These are phyloP conservation scores for Wickerhamia fluorescens DNA, from an alignment of 805 yeast genomes.

Conservation along the genomic window DNA sequence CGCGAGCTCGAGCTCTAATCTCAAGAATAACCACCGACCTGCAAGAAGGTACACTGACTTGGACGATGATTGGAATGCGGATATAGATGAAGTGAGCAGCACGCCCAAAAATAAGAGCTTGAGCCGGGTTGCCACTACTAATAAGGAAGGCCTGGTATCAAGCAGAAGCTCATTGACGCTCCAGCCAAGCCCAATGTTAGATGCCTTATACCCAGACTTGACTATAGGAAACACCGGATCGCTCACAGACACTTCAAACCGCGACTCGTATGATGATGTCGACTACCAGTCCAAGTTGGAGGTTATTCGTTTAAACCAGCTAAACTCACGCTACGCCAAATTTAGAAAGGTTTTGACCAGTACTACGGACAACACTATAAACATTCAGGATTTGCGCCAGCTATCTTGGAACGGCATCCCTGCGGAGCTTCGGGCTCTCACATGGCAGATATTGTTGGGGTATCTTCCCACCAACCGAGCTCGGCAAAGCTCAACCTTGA, in stretches of 20 bases:
- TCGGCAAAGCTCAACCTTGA: constrained; percentile 62
- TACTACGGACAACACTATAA: constrained; percentile 48
- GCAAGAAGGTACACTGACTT: constrained; percentile 70
- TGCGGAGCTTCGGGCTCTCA: constrained; percentile 63
- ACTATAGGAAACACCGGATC: constrained; percentile 14
- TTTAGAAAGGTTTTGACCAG: constrained; percentile 56
- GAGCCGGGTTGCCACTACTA: no score
- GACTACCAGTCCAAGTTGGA: constrained; percentile 37
- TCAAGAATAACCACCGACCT: no score
- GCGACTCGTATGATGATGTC: constrained; percentile 36
- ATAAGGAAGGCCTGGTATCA: no score
- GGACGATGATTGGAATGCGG: constrained; percentile 90
- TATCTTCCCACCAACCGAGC: constrained; percentile 82
- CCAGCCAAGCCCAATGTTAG: constrained; percentile 22
- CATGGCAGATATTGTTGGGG: constrained; percentile 88
- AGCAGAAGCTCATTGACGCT: no score
- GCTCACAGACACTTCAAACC: constrained; percentile 1
- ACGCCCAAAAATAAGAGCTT: neutral
- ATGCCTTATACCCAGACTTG: constrained; percentile 32
- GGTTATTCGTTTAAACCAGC: constrained; percentile 49
- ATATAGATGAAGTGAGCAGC: constrained; percentile 38
- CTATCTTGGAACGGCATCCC: constrained; percentile 96
- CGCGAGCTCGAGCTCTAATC: no score
- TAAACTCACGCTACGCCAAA: constrained; percentile 54
- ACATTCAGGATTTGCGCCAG: constrained; percentile 62